Evolutionary conservation across 1,139 yeast genomes (phyloP).

Genomic region (Geotrichum reessii): DNA sequence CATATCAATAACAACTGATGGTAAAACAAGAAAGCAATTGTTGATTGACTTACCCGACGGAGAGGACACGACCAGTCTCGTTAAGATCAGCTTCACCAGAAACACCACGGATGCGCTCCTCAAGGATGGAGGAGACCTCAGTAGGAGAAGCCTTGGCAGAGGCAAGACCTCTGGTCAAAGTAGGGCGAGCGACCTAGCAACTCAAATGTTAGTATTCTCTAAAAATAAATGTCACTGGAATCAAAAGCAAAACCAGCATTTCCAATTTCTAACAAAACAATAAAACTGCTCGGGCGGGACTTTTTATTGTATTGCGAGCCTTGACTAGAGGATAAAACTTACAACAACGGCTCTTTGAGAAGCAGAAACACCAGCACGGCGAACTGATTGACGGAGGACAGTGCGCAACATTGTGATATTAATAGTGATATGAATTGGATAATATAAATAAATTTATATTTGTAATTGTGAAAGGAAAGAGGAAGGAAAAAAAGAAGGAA

Average conservation of each 20-base stretch:
- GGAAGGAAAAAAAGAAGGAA: background rate
- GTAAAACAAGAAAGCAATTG: background rate
- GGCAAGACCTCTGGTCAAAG: slow-evolving; percentile 62
- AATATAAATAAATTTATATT: background rate
- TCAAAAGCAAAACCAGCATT: background rate
- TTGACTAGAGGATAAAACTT: slow-evolving; percentile 17
- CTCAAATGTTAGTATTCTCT: background rate
- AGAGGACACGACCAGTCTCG: slow-evolving; percentile 98
- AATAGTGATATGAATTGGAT: background rate
- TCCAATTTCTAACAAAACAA: background rate
- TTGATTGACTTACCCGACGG: slow-evolving; percentile 72
- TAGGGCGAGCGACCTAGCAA: slow-evolving; percentile 17
- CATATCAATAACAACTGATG: background rate
- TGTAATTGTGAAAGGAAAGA: slow-evolving; percentile 1
- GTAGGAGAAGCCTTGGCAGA: slow-evolving; percentile 95
- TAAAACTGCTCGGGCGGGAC: background rate
- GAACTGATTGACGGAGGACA: slow-evolving; percentile 40
- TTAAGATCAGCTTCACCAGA: slow-evolving; percentile 95
- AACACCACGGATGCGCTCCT: slow-evolving; percentile 99
- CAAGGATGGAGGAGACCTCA: slow-evolving; percentile 97
- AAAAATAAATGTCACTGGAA: background rate
- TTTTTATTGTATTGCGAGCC: background rate
- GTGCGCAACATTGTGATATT: slow-evolving; percentile 37
- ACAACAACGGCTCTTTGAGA: slow-evolving; percentile 34
- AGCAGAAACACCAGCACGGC: slow-evolving; percentile 37